Evolutionary conservation across 2,329 filamentous ascomycete genomes (phyloP).

Genomic region (Ophiosphaerella korrae): DNA sequence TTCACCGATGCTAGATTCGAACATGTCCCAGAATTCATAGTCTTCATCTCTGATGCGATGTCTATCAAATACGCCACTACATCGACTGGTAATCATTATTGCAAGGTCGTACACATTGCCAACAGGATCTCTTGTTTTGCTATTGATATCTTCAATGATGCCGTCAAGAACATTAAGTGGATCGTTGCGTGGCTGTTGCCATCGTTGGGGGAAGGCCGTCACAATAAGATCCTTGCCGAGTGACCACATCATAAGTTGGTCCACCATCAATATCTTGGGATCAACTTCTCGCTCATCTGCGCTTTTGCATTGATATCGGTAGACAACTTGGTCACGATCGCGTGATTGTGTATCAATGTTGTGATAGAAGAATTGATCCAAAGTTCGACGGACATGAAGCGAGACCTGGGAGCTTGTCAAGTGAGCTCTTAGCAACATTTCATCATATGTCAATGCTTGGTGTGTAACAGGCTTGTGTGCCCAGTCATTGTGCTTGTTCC

Average conservation of each 20-base stretch:
- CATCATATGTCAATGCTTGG: slow-evolving; percentile 46
- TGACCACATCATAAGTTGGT: slow-evolving; percentile 71
- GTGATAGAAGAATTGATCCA: slow-evolving; percentile 71
- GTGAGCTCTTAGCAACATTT: slow-evolving; percentile 57
- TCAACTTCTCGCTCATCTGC: slow-evolving; percentile 47
- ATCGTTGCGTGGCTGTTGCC: slow-evolving; percentile 66
- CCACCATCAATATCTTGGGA: slow-evolving; percentile 70
- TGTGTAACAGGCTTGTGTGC: slow-evolving; percentile 23
- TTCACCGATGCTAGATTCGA: slow-evolving; percentile 65
- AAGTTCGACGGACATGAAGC: slow-evolving; percentile 65
- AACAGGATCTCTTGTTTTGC: slow-evolving; percentile 65
- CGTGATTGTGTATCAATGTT: slow-evolving; percentile 65
- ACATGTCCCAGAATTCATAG: slow-evolving; percentile 71
- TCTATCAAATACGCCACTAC: slow-evolving; percentile 65
- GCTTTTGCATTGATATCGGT: slow-evolving; percentile 58
- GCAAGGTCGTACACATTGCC: slow-evolving; percentile 67
- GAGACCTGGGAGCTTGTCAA: slow-evolving; percentile 52
- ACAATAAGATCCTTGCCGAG: slow-evolving; percentile 64
- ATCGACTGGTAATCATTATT: slow-evolving; percentile 64
- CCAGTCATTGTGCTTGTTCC: slow-evolving; percentile 20
- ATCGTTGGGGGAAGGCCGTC: slow-evolving; percentile 63
- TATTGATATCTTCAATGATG: slow-evolving; percentile 69
- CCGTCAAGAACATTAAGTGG: slow-evolving; percentile 67
- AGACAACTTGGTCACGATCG: slow-evolving; percentile 69
- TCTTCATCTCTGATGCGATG: slow-evolving; percentile 63